A percentile compares a stretch with the other conserved stretches of the same genome.
phyloP scores from a whole-genome alignment of 805 yeast genomes.

The Nakazawaea ishiwadae region DNA sequence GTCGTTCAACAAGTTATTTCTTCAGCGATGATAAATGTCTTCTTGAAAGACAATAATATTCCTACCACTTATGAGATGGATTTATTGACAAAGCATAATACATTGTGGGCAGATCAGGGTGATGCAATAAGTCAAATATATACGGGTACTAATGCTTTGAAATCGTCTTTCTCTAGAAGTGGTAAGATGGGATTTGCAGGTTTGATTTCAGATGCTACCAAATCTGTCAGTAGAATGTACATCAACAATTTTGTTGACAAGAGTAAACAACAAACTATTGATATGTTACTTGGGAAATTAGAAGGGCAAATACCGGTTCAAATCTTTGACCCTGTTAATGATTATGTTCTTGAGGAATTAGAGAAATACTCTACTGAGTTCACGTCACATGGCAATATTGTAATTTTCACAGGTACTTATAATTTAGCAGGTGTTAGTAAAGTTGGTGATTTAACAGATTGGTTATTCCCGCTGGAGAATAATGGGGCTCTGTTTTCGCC shows the following conservation, averaged over 20 bases:
- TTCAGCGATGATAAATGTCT: constrained; percentile 57
- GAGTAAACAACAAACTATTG: constrained; percentile 85
- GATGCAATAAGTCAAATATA: constrained; percentile 94
- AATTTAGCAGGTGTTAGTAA: constrained; percentile 74
- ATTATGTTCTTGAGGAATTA: constrained; percentile 69
- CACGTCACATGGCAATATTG: constrained; percentile 55
- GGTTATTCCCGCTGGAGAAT: constrained; percentile 77
- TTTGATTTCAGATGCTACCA: constrained; percentile 94
- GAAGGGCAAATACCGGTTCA: constrained; percentile 66
- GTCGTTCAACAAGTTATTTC: constrained; percentile 83
- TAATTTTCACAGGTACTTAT: constrained; percentile 77
- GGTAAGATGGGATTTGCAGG: constrained; percentile 98
- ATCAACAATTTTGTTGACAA: constrained; percentile 95
- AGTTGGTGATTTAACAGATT: constrained; percentile 56
- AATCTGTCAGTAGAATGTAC: constrained; percentile 91
- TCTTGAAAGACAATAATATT: constrained; percentile 37
- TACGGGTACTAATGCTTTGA: constrained; percentile 96
- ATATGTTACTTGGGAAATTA: constrained; percentile 75
- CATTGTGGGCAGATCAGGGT: constrained; percentile 98
- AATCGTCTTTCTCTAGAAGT: constrained; percentile 88
- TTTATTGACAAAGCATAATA: constrained; percentile 68
- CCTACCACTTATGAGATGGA: constrained; percentile 39
- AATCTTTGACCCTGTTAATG: constrained; percentile 85
- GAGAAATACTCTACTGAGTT: constrained; percentile 44
- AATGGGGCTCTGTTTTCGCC: constrained; percentile 49